Evolutionary conservation across 225 moss, liverwort and hornwort genomes (phyloP).

Genomic region (Neckera pumila): DNA sequence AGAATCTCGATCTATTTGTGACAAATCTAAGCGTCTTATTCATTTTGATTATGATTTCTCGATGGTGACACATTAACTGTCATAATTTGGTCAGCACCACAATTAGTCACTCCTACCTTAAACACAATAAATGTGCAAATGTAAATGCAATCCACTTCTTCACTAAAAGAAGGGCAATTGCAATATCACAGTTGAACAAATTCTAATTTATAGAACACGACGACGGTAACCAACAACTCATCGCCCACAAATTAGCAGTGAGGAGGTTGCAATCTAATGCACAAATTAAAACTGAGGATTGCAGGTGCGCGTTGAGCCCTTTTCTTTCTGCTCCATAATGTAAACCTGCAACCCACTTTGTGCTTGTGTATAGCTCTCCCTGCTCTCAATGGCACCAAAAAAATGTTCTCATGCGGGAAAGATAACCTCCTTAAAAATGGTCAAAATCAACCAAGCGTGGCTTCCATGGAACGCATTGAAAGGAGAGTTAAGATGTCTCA

Average conservation of each 20-base stretch:
- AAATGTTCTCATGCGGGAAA: not conserved
- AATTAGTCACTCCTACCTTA: not conserved
- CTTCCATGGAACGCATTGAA: not conserved
- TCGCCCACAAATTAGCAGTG: not conserved
- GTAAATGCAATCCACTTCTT: not conserved
- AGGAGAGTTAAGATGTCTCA: not conserved
- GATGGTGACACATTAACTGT: not conserved
- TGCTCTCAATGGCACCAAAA: not conserved
- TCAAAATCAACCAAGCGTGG: not conserved
- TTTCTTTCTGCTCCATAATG: not conserved
- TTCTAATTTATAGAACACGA: not conserved
- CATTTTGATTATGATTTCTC: not conserved
- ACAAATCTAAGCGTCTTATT: not conserved
- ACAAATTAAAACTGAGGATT: not conserved
- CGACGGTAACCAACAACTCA: not conserved
- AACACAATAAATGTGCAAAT: not conserved
- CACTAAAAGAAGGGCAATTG: not conserved
- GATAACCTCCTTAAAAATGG: not conserved
- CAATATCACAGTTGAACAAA: not conserved
- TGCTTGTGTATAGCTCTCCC: not conserved
- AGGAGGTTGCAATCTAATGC: not conserved
- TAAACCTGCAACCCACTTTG: not conserved
- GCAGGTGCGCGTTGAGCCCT: too few relatives aligned
- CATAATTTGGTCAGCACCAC: not conserved
- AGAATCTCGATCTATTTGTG: not conserved